phyloP scores from a whole-genome alignment of 1,284 basidiomycete species.

The Apiotrichum brassicae region DNA sequence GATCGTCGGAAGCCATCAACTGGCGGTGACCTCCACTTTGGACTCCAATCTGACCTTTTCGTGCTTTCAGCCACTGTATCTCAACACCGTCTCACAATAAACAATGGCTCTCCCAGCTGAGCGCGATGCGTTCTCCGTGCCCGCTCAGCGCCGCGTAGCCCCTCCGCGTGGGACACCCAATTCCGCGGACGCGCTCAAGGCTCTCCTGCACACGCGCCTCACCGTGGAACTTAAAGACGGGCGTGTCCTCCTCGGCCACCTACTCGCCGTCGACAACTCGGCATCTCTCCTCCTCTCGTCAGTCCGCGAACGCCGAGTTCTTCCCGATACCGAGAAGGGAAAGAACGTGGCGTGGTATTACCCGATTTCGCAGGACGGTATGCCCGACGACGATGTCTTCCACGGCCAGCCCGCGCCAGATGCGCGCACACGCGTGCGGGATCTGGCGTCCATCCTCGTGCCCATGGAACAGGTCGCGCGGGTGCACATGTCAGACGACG shows the following conservation, averaged over 20 bases:
- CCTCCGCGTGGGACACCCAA: too few species aligned
- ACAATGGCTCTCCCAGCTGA: too few species aligned
- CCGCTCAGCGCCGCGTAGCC: too few species aligned
- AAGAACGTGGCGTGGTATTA: slow-evolving; percentile 11
- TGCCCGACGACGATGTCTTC: neutral
- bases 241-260: slow-evolving; percentile 6
- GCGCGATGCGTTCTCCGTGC: too few species aligned
- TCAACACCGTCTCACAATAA: too few species aligned
- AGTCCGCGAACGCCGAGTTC: slow-evolving; percentile 7
- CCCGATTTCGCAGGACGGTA: slow-evolving; percentile 6
- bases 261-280: slow-evolving; percentile 7
- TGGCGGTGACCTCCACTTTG: too few species aligned
- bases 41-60: too few species aligned
- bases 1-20: too few species aligned
- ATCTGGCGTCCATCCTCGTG: slow-evolving; percentile 13
- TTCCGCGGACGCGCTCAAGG: slow-evolving; percentile 1
- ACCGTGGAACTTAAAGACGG: slow-evolving; percentile 10
- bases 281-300: slow-evolving; percentile 8
- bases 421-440: neutral
- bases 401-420: neutral
- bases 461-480: neutral
- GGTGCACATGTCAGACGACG: slow-evolving; percentile 1
- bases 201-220: slow-evolving; percentile 15
- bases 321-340: neutral
- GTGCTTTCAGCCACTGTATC: too few species aligned